Percentiles rank a stretch among this genome's conserved stretches.
Evolutionary conservation across 73 alveolate species (phyloP).

Genomic region (Durusdinium trenchii): DNA sequence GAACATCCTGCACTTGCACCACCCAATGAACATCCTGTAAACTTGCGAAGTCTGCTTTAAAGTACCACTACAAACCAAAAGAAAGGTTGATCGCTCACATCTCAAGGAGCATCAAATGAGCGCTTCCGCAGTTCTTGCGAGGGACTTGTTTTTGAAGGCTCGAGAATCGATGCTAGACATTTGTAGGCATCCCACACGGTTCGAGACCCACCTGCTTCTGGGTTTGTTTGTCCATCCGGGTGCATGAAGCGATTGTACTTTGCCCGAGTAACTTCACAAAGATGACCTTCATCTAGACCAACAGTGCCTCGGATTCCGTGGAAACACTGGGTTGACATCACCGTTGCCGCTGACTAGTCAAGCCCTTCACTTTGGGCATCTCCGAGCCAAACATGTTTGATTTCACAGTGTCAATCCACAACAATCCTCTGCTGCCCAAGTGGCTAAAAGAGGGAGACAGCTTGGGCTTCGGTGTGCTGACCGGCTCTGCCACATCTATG

Average conservation of each 20-base stretch:
- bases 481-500: too few relatives aligned
- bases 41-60: background rate
- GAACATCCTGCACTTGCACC: background rate
- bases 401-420: too few relatives aligned
- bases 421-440: too few relatives aligned
- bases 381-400: too few relatives aligned
- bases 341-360: too few relatives aligned
- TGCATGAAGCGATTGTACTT: background rate
- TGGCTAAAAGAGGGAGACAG: too few relatives aligned
- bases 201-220: background rate
- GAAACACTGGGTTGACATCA: too few relatives aligned
- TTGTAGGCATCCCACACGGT: background rate
- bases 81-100: background rate
- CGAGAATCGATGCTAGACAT: background rate
- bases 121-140: background rate
- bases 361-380: too few relatives aligned
- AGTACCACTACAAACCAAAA: background rate
- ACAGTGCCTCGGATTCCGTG: background rate
- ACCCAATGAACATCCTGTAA: background rate
- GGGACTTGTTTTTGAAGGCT: background rate
- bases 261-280: background rate
- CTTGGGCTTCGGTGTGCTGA: too few relatives aligned
- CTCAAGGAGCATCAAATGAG: background rate
- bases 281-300: background rate
- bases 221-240: background rate